Conservation (phyloP, 176 grass and related monocot genomes). For the Calamus simplicifolius region DNA sequence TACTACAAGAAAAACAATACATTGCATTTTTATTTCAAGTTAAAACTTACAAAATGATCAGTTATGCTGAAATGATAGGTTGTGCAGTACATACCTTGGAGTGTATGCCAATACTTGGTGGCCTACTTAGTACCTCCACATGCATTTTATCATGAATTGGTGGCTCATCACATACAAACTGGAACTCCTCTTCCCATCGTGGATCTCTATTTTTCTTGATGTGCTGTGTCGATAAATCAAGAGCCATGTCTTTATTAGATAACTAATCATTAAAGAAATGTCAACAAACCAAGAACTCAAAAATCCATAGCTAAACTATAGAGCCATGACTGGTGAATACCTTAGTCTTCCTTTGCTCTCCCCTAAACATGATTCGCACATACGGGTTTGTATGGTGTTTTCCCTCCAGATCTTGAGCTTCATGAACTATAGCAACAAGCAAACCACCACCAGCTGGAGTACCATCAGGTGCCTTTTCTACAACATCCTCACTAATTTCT, state of each 20-base stretch:
- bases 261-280: too few relatives aligned
- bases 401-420: conserved; percentile 88
- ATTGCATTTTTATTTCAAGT: too few relatives aligned
- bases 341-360: conserved; percentile 88
- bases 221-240: conserved; percentile 21
- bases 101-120: conserved; percentile 60
- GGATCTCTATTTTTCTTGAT: conserved; percentile 96
- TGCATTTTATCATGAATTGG: conserved; percentile 77
- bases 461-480: conserved; percentile 52
- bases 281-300: too few relatives aligned
- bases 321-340: conserved; percentile 12
- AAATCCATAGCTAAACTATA: too few relatives aligned
- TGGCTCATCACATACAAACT: conserved; percentile 80
- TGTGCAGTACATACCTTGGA: conserved; percentile 48
- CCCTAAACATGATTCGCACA: conserved; percentile 63
- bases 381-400: conserved; percentile 94
- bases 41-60: neutral
- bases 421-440: conserved; percentile 67
- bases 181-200: conserved; percentile 71
- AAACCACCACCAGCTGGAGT: conserved; percentile 74
- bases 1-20: too few relatives aligned
- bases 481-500: conserved; percentile 22
- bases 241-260: too few relatives aligned
- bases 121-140: conserved; percentile 74
- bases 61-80: neutral